Percentiles rank a stretch among this genome's conserved stretches.
phyloP scores from a whole-genome alignment of 306 rosid species.

The Oxytropis ochrocephala region DNA sequence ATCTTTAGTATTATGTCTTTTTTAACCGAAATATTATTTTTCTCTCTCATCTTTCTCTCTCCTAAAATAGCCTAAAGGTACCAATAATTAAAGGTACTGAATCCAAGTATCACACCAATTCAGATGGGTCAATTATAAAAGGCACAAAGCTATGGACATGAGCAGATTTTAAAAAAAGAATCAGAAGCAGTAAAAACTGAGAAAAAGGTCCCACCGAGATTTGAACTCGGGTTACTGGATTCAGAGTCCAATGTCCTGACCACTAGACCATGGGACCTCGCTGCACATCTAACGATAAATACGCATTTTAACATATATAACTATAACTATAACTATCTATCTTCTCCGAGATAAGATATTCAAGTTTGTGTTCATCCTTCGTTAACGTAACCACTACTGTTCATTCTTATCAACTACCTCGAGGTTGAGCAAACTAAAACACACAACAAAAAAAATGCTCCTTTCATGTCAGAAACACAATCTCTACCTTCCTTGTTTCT shows the following conservation, averaged over 20 bases:
- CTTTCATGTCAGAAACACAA: conserved; percentile 34
- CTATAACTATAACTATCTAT: background rate
- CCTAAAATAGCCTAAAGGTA: too few species aligned
- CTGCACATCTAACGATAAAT: too few species aligned
- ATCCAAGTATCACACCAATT: too few species aligned
- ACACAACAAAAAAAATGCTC: background rate
- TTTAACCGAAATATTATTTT: too few species aligned
- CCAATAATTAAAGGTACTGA: too few species aligned
- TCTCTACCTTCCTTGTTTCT: conserved; percentile 14
- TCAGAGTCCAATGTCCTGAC: conserved; percentile 38
- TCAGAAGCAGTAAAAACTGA: background rate
- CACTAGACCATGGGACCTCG: conserved; percentile 32
- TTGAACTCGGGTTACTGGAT: conserved; percentile 36
- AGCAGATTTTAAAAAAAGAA: too few species aligned
- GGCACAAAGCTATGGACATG: too few species aligned
- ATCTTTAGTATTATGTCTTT: too few species aligned
- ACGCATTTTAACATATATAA: too few species aligned
- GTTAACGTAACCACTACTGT: background rate
- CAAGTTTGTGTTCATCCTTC: background rate
- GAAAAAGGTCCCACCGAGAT: conserved; percentile 30
- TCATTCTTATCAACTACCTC: conserved; percentile 22
- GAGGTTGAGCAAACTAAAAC: background rate
- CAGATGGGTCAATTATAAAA: too few species aligned
- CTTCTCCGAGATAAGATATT: background rate
- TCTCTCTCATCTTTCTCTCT: too few species aligned